These are phyloP conservation scores for Omphalea diandra DNA, from an alignment of 441 rosid genomes.

Conservation along the genomic window DNA sequence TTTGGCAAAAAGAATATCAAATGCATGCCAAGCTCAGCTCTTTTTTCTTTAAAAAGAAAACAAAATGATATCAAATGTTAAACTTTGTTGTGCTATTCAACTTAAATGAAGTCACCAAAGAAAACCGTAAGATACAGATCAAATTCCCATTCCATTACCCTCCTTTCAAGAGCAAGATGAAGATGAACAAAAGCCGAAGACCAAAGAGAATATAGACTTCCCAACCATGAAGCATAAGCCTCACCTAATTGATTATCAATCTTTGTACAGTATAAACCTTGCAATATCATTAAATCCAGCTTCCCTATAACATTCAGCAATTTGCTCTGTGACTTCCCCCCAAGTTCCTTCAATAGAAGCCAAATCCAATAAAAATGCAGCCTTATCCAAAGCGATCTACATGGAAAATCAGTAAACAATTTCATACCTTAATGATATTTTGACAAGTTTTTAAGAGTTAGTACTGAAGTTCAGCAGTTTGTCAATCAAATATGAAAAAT, in stretches of 20 bases:
- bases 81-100: not conserved
- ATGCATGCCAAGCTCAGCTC: no score
- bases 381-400: constrained; percentile 76
- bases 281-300: constrained; percentile 67
- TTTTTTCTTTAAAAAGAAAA: not conserved
- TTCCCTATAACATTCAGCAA: constrained; percentile 65
- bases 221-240: not conserved
- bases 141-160: not conserved
- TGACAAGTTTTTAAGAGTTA: not conserved
- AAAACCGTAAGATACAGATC: not conserved
- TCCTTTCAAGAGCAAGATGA: constrained; percentile 4
- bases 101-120: not conserved
- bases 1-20: no score
- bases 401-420: not conserved
- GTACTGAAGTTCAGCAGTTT: not conserved
- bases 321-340: constrained; percentile 45
- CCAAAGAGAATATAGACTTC: not conserved
- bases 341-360: constrained; percentile 80
- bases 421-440: not conserved
- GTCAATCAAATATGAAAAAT: not conserved
- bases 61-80: not conserved
- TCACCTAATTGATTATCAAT: constrained; percentile 29
- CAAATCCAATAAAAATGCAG: constrained; percentile 82
- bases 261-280: constrained; percentile 49
- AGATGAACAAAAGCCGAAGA: constrained; percentile 2